Conservation (phyloP, 257 asterid species). For the Asclepias syriaca region DNA sequence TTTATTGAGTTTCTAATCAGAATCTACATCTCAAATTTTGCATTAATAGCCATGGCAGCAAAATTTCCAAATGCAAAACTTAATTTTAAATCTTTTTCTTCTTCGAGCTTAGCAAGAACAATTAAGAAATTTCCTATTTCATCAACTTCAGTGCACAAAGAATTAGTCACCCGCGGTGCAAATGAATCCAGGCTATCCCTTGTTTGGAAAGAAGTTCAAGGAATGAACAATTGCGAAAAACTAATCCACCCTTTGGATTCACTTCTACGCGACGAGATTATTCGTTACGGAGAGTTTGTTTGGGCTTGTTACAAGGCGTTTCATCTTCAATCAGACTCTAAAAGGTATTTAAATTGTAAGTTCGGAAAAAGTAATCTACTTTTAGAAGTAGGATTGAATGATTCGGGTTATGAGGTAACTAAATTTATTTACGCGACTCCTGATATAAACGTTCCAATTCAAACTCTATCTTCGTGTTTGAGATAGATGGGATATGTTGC, state of each 20-base stretch:
- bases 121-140: too few relatives aligned
- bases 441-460: slow-evolving; percentile 27
- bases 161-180: too few relatives aligned
- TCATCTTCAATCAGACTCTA: slow-evolving; percentile 51
- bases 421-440: slow-evolving; percentile 64
- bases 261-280: slow-evolving; percentile 42
- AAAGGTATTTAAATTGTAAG: slow-evolving; percentile 60
- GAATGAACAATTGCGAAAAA: slow-evolving; percentile 48
- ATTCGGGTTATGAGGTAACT: slow-evolving; percentile 48
- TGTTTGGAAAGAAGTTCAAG: slow-evolving; percentile 56
- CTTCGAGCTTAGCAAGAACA: background rate
- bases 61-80: background rate
- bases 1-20: background rate
- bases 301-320: slow-evolving; percentile 61
- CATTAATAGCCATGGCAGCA: background rate
- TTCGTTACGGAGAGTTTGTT: slow-evolving; percentile 60
- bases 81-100: background rate
- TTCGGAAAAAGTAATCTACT: slow-evolving; percentile 38
- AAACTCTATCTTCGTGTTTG: slow-evolving; percentile 17
- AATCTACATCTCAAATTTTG: background rate
- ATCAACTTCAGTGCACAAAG: too few relatives aligned
- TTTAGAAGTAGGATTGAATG: slow-evolving; percentile 35
- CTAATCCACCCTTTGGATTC: slow-evolving; percentile 51
- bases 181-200: background rate
- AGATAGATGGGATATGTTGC: slow-evolving; percentile 67